Base-by-base conservation (phyloP, 169 alveolate genomes). In the Eimeria sp. region DNA sequence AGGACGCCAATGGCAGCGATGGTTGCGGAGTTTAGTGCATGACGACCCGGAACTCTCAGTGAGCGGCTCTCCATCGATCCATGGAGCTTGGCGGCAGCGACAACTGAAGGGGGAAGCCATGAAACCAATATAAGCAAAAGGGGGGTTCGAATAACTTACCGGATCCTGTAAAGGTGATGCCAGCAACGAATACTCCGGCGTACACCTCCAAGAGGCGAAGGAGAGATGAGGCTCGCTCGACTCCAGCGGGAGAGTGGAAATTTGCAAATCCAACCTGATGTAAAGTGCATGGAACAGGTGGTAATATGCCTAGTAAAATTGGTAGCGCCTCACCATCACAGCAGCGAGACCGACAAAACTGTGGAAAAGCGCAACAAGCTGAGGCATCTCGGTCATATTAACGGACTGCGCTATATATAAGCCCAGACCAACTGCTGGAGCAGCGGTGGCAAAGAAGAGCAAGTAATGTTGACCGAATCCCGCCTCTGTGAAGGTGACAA, bases 301-400 rank as follows among this genome's bases (percentile, higher is more conserved):
- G 16, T 57, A 5, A 16, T 57, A 5, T 2, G 51, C 34, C 40
- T 11, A 45, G 84, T 90, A 95, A 86, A 97, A 96, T 90, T 78
- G 67, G 25, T 88, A 97, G 89, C 97, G 95, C 67, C 99, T 98
- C 16, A 99, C 99, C 84, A 98, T 73, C 65, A 98, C 98, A 40
- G 99, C 99, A 51, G 99, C 99, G 73, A 99, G 95, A 45, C 99
- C 99, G 83, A 99, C 99, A 84, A 98, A 98, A 87, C 99, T 96
- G 95, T 99, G 99, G 98, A 99, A 98, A 70, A 98, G 97, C 27
- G 99, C 99, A 87, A 99, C 99, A 90, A 98, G 95, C 95, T 98
- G 99, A 61, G 99, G 99, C 98, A 98, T 95, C 63, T 96, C 95
- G 5, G 93, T 87, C 95, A 92, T 95, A 73, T 84, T 86, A 9